These are phyloP conservation scores for Candida yuanshanica DNA, from an alignment of 805 yeast genomes.

Conservation along the genomic window DNA sequence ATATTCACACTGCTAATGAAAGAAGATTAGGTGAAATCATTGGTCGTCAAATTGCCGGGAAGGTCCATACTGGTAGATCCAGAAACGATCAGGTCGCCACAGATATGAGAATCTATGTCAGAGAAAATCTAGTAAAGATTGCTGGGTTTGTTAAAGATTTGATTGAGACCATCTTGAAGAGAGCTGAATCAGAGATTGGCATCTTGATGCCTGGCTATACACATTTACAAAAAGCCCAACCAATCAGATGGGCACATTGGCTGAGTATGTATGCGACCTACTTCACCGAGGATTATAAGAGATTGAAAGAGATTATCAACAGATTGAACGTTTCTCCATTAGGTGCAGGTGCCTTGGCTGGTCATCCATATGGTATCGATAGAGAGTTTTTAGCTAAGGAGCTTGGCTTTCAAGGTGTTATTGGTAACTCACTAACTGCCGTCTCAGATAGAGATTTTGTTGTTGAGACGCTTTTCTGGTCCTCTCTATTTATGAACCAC, in stretches of 20 bases:
- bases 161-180: slow-evolving; percentile 57
- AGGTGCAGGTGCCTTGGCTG: slow-evolving; percentile 98
- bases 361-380: slow-evolving; percentile 99
- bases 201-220: slow-evolving; percentile 98
- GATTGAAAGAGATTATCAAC: slow-evolving; percentile 72
- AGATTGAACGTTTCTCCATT: slow-evolving; percentile 88
- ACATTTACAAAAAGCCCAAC: slow-evolving; percentile 95
- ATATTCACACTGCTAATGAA: slow-evolving; percentile 97
- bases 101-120: slow-evolving; percentile 94
- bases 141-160: slow-evolving; percentile 52
- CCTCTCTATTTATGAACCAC: slow-evolving; percentile 90
- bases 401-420: slow-evolving; percentile 76
- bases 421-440: slow-evolving; percentile 95
- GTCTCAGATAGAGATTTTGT: slow-evolving; percentile 98
- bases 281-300: slow-evolving; percentile 82
- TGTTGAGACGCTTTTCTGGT: slow-evolving; percentile 94
- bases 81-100: slow-evolving; percentile 99
- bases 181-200: slow-evolving; percentile 85
- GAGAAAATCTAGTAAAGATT: slow-evolving; percentile 62
- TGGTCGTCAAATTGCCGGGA: slow-evolving; percentile 91
- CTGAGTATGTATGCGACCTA: slow-evolving; percentile 91
- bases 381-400: slow-evolving; percentile 80
- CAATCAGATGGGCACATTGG: slow-evolving; percentile 99
- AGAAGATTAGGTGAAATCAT: slow-evolving; percentile 95
- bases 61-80: slow-evolving; percentile 98